Conservation (phyloP, 805 yeast species). For the Candida sakaeoensis region DNA sequence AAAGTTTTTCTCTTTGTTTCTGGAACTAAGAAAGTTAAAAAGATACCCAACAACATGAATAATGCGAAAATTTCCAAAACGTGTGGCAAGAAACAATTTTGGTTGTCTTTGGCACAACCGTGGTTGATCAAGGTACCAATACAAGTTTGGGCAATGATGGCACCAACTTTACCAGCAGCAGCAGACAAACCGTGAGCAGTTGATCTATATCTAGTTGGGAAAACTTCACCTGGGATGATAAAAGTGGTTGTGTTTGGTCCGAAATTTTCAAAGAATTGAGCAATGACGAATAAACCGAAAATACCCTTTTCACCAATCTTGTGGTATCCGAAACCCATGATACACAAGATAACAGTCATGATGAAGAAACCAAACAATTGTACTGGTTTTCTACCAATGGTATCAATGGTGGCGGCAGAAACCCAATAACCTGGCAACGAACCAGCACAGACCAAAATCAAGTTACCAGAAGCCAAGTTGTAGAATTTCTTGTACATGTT, state of each 20-base stretch:
- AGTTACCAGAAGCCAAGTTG: conserved; percentile 85
- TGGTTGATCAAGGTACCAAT: conserved; percentile 81
- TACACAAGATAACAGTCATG: conserved; percentile 69
- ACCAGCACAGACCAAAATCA: conserved; percentile 92
- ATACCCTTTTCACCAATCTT: conserved; percentile 68
- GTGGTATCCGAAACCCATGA: conserved; percentile 81
- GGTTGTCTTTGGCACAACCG: conserved; percentile 58
- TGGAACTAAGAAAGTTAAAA: conserved; percentile 66
- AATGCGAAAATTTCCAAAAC: conserved; percentile 92
- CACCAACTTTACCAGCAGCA: conserved; percentile 89
- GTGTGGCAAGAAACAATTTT: conserved; percentile 74
- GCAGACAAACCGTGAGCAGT: conserved; percentile 95
- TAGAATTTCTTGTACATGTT: conserved; percentile 70
- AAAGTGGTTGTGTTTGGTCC: conserved; percentile 94
- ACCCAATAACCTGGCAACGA: conserved; percentile 93
- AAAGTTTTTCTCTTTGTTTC: conserved; percentile 91
- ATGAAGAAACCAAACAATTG: conserved; percentile 74
- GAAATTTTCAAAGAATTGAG: conserved; percentile 86
- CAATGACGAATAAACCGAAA: conserved; percentile 71
- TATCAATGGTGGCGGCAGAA: conserved; percentile 75
- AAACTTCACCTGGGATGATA: conserved; percentile 86
- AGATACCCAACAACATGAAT: conserved; percentile 81
- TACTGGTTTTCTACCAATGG: conserved; percentile 78
- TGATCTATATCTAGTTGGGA: conserved; percentile 94
- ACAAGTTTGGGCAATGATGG: conserved; percentile 86